Evolutionary conservation across 768 basidiomycete species (phyloP), one percentile per base, ranked within the genome.

Genomic region (Mycena polygramma): DNA sequence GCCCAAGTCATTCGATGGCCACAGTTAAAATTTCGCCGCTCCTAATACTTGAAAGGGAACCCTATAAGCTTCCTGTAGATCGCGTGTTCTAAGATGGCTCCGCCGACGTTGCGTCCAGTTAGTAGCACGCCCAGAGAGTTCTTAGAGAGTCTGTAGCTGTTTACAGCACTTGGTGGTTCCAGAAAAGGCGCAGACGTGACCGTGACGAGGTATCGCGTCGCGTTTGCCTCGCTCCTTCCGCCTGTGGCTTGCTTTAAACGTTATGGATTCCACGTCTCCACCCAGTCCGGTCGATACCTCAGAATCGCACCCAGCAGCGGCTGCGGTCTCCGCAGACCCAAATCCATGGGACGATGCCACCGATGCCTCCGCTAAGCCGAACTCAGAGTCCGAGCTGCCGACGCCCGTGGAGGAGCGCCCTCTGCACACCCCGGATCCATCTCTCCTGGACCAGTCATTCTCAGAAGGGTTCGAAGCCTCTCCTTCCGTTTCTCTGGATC

Each of bases 341-440:
- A 84, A 86, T 74, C 85, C 84, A 66, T 85, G 85, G 85, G 76
- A 77, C 70, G 82, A 82, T 75, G 74, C 64, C 30, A 37, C 71
- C 61, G 61, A 75, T 22, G 37, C 36, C 43, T 46, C 77, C 24
- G 74, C 75, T 48, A 73, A 75, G 9, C 41, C 30, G 30, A 30
- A 30, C 30, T 30, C 30, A 30, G 30, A 30, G 30, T 30, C 70
- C 36, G 57, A 66, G 43, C 52, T 67, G 20, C n/a, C 66, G 2
- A 70, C 74, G 14, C 61, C 76, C 15, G 58, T 48, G 20, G 74
- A 73, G 51, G 61, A 74, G 7, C 77, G 77, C 54, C 76, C 74
- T 60, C 59, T 83, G 11, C 73, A 79, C 41, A 81, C 83, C 2
- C 84, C 86, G 51, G 89, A 90, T 76, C 80, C 84, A 26, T 76